These are phyloP conservation scores for Candida piceae DNA, from an alignment of 805 yeast species.

Conservation along the genomic window DNA sequence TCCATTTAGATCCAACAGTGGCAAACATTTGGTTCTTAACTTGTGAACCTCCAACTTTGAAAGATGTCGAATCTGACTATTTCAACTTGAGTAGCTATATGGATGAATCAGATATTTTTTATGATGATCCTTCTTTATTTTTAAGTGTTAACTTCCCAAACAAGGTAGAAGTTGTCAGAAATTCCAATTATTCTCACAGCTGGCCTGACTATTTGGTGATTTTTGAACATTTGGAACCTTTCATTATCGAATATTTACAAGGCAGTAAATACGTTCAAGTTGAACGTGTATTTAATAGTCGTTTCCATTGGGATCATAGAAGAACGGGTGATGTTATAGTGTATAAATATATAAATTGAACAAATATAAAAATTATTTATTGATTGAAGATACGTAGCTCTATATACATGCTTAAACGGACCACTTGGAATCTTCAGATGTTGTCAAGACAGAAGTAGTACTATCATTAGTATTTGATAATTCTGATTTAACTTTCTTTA, in stretches of 20 bases:
- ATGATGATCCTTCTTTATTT: slow-evolving; percentile 58
- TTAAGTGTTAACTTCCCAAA: slow-evolving; percentile 54
- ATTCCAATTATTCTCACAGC: slow-evolving; percentile 29
- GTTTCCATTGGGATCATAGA: slow-evolving; percentile 82
- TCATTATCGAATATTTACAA: slow-evolving; percentile 33
- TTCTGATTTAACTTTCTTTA: slow-evolving; percentile 1
- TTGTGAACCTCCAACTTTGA: slow-evolving; percentile 76
- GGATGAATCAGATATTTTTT: slow-evolving; percentile 87
- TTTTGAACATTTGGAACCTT: slow-evolving; percentile 57
- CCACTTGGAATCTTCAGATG: background rate
- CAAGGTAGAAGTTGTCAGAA: slow-evolving; percentile 5
- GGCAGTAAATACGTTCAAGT: slow-evolving; percentile 41
- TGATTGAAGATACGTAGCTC: no score
- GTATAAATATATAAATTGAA: slow-evolving; percentile 27
- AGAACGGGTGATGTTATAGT: slow-evolving; percentile 76
- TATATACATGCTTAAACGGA: no score
- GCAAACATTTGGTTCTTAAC: slow-evolving; percentile 71
- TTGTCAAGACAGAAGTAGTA: background rate
- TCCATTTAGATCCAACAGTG: slow-evolving; percentile 48
- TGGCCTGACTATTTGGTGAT: slow-evolving; percentile 77
- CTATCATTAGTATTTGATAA: no score
- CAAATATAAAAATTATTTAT: background rate
- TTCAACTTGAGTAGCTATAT: slow-evolving; percentile 47
- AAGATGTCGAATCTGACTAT: background rate
- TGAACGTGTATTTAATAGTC: slow-evolving; percentile 65